Conservation (phyloP, 441 rosid species). For the Arabidopsis hybrid region DNA sequence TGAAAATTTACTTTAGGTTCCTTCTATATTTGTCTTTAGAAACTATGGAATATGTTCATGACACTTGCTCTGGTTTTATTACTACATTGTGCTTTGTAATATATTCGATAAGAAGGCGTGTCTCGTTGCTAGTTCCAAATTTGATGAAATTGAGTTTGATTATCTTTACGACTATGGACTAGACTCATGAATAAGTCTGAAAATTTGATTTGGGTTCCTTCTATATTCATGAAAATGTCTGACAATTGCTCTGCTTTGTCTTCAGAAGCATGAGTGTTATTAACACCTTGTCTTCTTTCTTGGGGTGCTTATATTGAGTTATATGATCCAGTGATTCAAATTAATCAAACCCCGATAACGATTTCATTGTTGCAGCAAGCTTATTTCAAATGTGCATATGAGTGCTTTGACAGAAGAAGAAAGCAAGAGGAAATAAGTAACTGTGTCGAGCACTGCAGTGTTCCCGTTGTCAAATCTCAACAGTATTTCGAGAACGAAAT, state of each 20-base stretch:
- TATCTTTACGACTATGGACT: too few species aligned
- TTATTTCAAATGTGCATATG: conserved; percentile 89
- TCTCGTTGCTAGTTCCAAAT: too few species aligned
- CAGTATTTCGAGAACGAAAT: conserved; percentile 76
- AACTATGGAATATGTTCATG: not conserved
- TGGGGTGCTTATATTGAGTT: conserved; percentile 1
- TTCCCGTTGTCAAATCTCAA: conserved; percentile 76
- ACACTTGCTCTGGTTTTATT: not conserved
- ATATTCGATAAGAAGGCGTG: too few species aligned
- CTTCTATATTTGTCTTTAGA: not conserved
- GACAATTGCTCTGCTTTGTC: not conserved
- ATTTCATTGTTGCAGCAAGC: conserved; percentile 74
- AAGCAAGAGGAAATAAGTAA: conserved; percentile 72
- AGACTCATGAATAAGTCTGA: not conserved
- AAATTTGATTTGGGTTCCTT: not conserved
- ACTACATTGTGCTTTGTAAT: too few species aligned
- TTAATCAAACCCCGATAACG: not conserved
- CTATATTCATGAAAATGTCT: conserved; percentile 1
- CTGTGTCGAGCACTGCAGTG: conserved; percentile 82
- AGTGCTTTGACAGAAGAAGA: conserved; percentile 84
- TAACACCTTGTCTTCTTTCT: not conserved
- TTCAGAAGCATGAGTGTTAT: not conserved
- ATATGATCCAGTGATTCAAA: not conserved
- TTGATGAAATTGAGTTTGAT: too few species aligned
- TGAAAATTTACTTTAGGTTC: not conserved